Evolutionary conservation across 2,329 filamentous ascomycete genomes (phyloP).

Genomic region (Neonectria punicea): DNA sequence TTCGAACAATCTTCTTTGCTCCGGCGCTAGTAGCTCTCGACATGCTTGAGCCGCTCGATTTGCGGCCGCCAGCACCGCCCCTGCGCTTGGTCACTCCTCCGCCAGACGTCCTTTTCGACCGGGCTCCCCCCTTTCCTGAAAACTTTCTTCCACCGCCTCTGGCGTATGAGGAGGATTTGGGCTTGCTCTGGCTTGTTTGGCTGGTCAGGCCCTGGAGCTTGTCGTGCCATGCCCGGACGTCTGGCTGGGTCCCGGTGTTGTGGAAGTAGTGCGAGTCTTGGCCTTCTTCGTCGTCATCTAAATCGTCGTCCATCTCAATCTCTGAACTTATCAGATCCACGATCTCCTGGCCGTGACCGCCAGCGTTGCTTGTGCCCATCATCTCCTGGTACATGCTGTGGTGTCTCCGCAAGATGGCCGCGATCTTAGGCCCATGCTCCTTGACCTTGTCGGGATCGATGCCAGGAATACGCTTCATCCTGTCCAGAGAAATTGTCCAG

Average conservation of each 20-base stretch:
- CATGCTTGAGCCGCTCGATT: constrained; percentile 43
- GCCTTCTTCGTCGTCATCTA: constrained; percentile 50
- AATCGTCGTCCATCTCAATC: constrained; percentile 50
- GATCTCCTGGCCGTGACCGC: constrained; percentile 51
- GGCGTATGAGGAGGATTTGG: constrained; percentile 41
- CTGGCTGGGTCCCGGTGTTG: constrained; percentile 30
- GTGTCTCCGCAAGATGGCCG: constrained; percentile 65
- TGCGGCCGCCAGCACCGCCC: constrained; percentile 42
- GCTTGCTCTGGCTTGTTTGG: constrained; percentile 40
- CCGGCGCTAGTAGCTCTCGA: constrained; percentile 35
- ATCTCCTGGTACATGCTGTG: constrained; percentile 61
- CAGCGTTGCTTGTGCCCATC: constrained; percentile 50
- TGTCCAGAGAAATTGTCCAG: constrained; percentile 69
- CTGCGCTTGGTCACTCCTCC: constrained; percentile 47
- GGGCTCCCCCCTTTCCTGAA: constrained; percentile 42
- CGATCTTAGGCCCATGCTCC: constrained; percentile 69
- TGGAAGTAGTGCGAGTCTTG: constrained; percentile 62
- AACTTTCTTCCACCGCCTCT: constrained; percentile 42
- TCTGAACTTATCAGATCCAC: constrained; percentile 67
- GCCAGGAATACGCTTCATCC: constrained; percentile 71
- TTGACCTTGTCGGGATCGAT: constrained; percentile 72
- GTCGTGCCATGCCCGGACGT: constrained; percentile 50
- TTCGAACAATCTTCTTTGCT: constrained; percentile 45
- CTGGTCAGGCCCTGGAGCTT: constrained; percentile 45
- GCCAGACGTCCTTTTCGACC: constrained; percentile 43